Evolutionary conservation across 1,284 basidiomycete species (phyloP).

Genomic region (Takashimella koratensis): DNA sequence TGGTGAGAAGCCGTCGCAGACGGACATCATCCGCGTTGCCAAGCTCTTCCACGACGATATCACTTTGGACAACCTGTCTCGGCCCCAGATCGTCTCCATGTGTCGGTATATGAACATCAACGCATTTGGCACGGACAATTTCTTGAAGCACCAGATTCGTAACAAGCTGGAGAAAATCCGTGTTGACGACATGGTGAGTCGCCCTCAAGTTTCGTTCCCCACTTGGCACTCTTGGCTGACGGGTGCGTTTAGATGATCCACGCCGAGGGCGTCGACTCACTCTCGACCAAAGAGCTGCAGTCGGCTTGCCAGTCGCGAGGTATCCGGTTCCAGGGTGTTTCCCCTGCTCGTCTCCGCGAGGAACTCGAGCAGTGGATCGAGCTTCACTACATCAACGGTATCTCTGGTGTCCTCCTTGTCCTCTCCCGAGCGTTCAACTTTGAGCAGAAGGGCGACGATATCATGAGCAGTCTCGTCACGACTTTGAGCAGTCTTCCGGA

Average conservation of each 20-base stretch:
- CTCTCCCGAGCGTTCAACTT: constrained; percentile 93
- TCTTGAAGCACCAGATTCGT: constrained; percentile 89
- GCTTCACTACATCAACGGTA: constrained; percentile 75
- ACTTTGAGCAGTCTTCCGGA: constrained; percentile 93
- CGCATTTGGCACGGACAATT: constrained; percentile 98
- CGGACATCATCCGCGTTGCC: constrained; percentile 90
- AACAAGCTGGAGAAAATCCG: constrained; percentile 77
- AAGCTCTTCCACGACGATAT: constrained; percentile 97
- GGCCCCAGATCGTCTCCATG: constrained; percentile 96
- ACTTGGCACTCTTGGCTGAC: constrained; percentile 2
- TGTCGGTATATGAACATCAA: constrained; percentile 97
- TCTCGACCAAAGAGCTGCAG: constrained; percentile 87
- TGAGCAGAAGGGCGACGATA: constrained; percentile 75
- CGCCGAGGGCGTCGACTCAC: constrained; percentile 80
- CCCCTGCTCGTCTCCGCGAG: constrained; percentile 76
- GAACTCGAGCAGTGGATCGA: constrained; percentile 93
- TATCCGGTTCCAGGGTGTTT: constrained; percentile 80
- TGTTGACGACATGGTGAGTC: constrained; percentile 71
- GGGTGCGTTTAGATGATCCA: constrained; percentile 63
- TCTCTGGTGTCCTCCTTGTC: constrained; percentile 90
- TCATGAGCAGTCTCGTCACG: constrained; percentile 79
- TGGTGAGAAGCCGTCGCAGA: constrained; percentile 82
- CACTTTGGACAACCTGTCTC: constrained; percentile 94
- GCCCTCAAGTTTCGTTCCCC: neutral
- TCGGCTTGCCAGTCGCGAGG: constrained; percentile 92